Evolutionary conservation across 257 asterid species (phyloP).

Genomic region (Datura wrightii): DNA sequence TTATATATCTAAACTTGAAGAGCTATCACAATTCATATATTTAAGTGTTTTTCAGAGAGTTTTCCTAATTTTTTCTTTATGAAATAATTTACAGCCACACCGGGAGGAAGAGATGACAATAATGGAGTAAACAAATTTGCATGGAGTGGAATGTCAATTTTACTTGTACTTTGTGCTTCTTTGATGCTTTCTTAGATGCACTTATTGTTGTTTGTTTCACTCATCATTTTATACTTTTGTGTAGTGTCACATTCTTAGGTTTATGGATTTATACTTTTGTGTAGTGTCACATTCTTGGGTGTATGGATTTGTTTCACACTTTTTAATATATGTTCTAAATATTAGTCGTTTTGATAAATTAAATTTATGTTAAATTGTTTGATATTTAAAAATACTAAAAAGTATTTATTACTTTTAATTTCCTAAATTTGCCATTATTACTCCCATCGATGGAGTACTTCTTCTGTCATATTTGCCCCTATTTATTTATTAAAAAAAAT

Average conservation of each 20-base stretch:
- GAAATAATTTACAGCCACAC: conserved; percentile 22
- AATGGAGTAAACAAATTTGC: conserved; percentile 46
- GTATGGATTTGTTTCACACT: background rate
- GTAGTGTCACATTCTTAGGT: background rate
- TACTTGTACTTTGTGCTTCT: conserved; percentile 50
- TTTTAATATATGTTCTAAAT: background rate
- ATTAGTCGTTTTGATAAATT: background rate
- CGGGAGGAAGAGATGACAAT: conserved; percentile 14
- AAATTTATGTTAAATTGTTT: background rate
- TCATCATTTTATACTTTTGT: background rate
- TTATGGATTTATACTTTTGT: background rate
- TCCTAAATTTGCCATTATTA: too few relatives aligned
- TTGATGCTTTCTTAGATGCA: conserved; percentile 45
- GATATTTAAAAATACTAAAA: background rate
- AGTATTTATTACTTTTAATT: background rate
- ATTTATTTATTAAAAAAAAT: too few relatives aligned
- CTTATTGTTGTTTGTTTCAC: background rate
- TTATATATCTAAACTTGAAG: background rate
- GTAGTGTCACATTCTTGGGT: background rate
- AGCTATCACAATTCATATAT: background rate
- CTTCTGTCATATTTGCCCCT: too few relatives aligned
- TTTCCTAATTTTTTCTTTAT: background rate
- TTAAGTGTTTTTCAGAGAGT: background rate
- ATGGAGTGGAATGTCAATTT: conserved; percentile 54
- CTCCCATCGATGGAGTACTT: too few relatives aligned